Percentiles rank a stretch among this genome's conserved stretches.
phyloP scores from a whole-genome alignment of 768 basidiomycete species.

The Chlorophyllum brunneum region DNA sequence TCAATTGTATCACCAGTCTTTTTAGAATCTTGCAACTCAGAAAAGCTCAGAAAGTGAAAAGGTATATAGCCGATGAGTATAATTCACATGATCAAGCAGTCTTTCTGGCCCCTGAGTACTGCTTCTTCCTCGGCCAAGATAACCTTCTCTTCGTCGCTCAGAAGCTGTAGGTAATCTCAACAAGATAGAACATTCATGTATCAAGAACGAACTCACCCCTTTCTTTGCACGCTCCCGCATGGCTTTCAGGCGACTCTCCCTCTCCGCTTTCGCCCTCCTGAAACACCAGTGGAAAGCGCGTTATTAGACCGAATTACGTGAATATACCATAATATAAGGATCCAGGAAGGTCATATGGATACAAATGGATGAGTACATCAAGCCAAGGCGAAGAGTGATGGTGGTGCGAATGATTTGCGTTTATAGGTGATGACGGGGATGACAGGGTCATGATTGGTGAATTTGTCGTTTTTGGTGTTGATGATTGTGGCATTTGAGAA shows the following conservation, averaged over 20 bases:
- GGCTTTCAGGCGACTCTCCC: constrained; percentile 64
- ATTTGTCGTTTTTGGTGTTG: constrained; percentile 20
- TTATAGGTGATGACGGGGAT: constrained; percentile 32
- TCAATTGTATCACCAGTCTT: constrained; percentile 11
- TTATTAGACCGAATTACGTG: constrained; percentile 15
- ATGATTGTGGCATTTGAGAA: constrained; percentile 18
- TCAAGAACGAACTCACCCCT: constrained; percentile 47
- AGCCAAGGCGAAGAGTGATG: constrained; percentile 61
- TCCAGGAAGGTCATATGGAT: constrained; percentile 24
- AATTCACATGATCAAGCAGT: constrained; percentile 54
- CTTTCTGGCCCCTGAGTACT: constrained; percentile 38
- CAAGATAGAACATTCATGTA: neutral
- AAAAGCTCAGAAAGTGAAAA: neutral
- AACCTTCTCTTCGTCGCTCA: constrained; percentile 63
- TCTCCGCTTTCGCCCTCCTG: constrained; percentile 74
- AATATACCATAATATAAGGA: constrained; percentile 15
- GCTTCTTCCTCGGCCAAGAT: constrained; percentile 50
- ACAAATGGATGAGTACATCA: constrained; percentile 36
- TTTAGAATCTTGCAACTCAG: neutral
- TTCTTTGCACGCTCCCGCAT: constrained; percentile 73
- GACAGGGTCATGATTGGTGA: too few species aligned
- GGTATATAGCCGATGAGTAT: neutral
- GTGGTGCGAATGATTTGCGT: constrained; percentile 56
- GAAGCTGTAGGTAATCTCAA: constrained; percentile 30
- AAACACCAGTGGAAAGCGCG: too few species aligned